Evolutionary conservation across 345 rosid genomes (phyloP).

Genomic region (Pistacia vera): DNA sequence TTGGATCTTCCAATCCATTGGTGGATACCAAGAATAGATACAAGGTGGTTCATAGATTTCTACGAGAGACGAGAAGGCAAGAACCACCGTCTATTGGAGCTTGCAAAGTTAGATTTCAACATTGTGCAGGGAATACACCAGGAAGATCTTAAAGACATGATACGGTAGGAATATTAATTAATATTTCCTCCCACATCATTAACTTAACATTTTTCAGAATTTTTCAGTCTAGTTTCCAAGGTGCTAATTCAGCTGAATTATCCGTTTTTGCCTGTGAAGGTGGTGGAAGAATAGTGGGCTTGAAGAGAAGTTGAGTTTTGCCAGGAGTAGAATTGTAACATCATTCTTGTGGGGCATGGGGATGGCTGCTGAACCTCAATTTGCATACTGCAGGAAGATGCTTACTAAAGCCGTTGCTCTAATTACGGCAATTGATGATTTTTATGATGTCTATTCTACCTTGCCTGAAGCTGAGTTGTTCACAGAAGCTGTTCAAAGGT

Average conservation of each 20-base stretch:
- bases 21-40: slow-evolving; percentile 13
- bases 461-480: slow-evolving; percentile 14
- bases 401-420: background rate
- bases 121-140: slow-evolving; percentile 20
- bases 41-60: slow-evolving; percentile 25
- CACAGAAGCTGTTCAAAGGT: slow-evolving; percentile 2
- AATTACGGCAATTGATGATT: background rate
- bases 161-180: background rate
- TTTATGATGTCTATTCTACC: slow-evolving; percentile 6
- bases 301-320: background rate
- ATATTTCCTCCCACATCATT: no score
- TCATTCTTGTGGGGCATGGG: slow-evolving; percentile 1
- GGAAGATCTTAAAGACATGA: slow-evolving; percentile 19
- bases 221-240: background rate
- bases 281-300: slow-evolving; percentile 7
- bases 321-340: background rate
- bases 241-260: background rate
- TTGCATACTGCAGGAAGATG: background rate
- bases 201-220: no score
- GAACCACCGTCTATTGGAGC: slow-evolving; percentile 16
- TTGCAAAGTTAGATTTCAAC: slow-evolving; percentile 30
- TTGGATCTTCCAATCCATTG: slow-evolving; percentile 26
- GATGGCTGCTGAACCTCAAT: background rate
- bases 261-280: background rate
- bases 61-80: slow-evolving; percentile 8